phyloP scores from a whole-genome alignment of 495 filamentous ascomycete species.

The Penicilliopsis zonata region DNA sequence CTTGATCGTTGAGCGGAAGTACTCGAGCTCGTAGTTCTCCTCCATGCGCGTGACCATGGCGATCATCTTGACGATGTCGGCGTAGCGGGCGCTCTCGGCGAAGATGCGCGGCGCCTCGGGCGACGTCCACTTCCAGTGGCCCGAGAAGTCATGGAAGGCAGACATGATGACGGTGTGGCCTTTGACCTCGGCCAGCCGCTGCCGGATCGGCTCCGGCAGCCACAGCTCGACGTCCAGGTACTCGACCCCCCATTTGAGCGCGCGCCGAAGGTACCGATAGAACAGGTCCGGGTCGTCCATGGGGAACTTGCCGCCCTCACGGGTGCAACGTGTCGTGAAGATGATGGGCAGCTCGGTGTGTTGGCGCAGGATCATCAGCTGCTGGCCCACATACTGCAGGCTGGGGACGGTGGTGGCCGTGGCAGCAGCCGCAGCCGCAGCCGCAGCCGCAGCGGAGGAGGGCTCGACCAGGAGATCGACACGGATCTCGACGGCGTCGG shows the following conservation, averaged over 20 bases:
- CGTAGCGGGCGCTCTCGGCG: constrained; percentile 55
- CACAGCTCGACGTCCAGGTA: constrained; percentile 82
- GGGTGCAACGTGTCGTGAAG: constrained; percentile 68
- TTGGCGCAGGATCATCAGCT: constrained; percentile 70
- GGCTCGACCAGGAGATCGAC: constrained; percentile 73
- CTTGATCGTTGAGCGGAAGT: constrained; percentile 69
- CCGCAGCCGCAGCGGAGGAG: constrained; percentile 41
- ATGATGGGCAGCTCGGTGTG: constrained; percentile 79
- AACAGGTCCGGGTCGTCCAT: constrained; percentile 66
- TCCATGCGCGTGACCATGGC: constrained; percentile 64
- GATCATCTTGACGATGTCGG: constrained; percentile 84
- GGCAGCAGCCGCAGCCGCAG: constrained; percentile 53
- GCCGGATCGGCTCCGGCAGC: constrained; percentile 65
- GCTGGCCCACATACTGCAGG: constrained; percentile 71
- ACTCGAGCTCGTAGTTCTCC: constrained; percentile 79
- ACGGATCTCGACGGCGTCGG: constrained; percentile 72
- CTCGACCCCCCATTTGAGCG: constrained; percentile 77
- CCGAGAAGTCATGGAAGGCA: constrained; percentile 77
- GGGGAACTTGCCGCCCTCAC: constrained; percentile 71
- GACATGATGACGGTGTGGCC: constrained; percentile 75
- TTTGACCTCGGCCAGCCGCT: constrained; percentile 50
- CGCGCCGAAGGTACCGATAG: constrained; percentile 64
- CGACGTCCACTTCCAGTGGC: constrained; percentile 70
- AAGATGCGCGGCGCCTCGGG: constrained; percentile 56
- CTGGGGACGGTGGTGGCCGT: constrained; percentile 51